Conservation (phyloP, 2,329 filamentous ascomycete genomes). For the Trichoderma citrinoviride region DNA sequence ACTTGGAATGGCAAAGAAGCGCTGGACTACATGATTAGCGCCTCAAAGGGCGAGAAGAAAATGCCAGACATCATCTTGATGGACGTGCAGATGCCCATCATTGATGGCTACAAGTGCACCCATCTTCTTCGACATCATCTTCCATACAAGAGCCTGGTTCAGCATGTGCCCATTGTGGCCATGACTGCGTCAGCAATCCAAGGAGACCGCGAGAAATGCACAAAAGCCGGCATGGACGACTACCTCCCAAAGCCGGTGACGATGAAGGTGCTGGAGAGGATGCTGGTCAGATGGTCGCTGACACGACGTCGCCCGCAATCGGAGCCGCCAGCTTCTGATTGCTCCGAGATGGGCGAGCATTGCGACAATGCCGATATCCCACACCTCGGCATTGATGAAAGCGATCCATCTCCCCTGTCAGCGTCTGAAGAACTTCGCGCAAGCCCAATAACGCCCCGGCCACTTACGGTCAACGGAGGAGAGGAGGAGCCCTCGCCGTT, state of each 20-base stretch:
- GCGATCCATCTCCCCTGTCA: conserved; percentile 21
- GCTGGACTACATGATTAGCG: conserved; percentile 65
- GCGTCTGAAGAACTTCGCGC: conserved; percentile 32
- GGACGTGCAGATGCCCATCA: conserved; percentile 74
- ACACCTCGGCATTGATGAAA: conserved; percentile 36
- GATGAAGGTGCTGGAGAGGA: conserved; percentile 63
- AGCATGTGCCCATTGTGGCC: conserved; percentile 71
- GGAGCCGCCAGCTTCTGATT: conserved; percentile 40
- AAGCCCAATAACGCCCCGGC: conserved; percentile 42
- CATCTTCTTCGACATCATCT: conserved; percentile 67
- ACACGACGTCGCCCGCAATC: conserved; percentile 30
- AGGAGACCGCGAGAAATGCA: conserved; percentile 72
- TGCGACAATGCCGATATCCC: conserved; percentile 45
- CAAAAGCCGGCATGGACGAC: conserved; percentile 72
- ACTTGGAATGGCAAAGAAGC: conserved; percentile 79
- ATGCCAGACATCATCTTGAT: conserved; percentile 75
- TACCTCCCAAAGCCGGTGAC: conserved; percentile 73
- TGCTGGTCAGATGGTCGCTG: conserved; percentile 67
- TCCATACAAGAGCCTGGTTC: conserved; percentile 59
- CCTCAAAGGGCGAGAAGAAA: conserved; percentile 47
- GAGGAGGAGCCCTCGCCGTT: conserved; percentile 44
- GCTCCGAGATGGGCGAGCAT: conserved; percentile 45
- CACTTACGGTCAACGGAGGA: conserved; percentile 38
- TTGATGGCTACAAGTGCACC: conserved; percentile 76
- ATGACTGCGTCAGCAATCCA: conserved; percentile 80